These are phyloP conservation scores for Dendrocalamus sinicus DNA, from an alignment of 176 grass and related monocot genomes.

Conservation along the genomic window DNA sequence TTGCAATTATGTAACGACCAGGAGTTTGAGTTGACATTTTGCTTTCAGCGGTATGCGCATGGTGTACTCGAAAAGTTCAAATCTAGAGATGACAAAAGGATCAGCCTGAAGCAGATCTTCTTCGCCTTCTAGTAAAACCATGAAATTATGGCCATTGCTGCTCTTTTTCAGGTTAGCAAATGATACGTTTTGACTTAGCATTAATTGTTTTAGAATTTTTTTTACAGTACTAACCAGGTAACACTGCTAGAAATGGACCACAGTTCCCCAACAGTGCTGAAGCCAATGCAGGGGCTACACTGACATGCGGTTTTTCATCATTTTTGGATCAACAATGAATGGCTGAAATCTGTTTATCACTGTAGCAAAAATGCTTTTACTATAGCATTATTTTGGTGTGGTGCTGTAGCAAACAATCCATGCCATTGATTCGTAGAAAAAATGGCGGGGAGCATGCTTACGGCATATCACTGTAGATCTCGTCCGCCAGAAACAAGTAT, in stretches of 20 bases:
- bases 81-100: conserved; percentile 7
- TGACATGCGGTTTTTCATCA: neutral
- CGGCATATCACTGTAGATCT: neutral
- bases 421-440: neutral
- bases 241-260: conserved; percentile 1
- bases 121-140: conserved; percentile 9
- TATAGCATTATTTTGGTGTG: neutral
- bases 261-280: neutral
- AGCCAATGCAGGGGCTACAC: neutral
- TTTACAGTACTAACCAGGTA: conserved; percentile 3
- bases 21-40: neutral
- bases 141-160: conserved; percentile 26
- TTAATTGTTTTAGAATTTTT: neutral
- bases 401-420: neutral
- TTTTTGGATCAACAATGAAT: neutral
- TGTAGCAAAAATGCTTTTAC: too few species aligned
- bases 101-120: conserved; percentile 15
- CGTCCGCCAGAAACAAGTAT: neutral
- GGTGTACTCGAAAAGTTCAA: neutral
- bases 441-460: neutral
- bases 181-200: neutral
- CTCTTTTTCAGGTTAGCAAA: conserved; percentile 43
- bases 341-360: too few species aligned
- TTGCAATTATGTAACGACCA: neutral
- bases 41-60: neutral